A percentile compares a stretch with the other conserved stretches of the same genome.
phyloP scores from a whole-genome alignment of 2,329 filamentous ascomycete species.

The Sordariomycetes sp. region DNA sequence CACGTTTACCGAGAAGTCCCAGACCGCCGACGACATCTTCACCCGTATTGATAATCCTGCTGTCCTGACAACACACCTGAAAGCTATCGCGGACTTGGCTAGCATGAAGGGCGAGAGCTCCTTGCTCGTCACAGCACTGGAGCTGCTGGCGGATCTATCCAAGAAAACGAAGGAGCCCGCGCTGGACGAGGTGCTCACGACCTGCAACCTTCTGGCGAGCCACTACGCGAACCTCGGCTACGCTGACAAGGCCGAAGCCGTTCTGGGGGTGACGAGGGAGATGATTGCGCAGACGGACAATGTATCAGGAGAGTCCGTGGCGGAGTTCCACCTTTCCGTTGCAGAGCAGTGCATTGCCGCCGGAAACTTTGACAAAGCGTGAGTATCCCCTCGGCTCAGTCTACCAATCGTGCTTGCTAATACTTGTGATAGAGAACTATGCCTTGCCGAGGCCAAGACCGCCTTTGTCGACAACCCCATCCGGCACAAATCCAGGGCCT shows the following conservation, averaged over 20 bases:
- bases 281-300: conserved; percentile 27
- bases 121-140: conserved; percentile 33
- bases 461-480: neutral
- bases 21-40: conserved; percentile 28
- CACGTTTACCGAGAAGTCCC: conserved; percentile 24
- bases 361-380: conserved; percentile 54
- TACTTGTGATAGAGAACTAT: neutral
- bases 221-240: conserved; percentile 45
- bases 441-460: neutral
- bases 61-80: conserved; percentile 36
- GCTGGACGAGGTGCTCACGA: conserved; percentile 27
- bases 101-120: conserved; percentile 37
- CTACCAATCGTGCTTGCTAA: neutral
- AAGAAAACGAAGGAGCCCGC: conserved; percentile 12
- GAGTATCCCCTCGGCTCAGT: conserved; percentile 12
- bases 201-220: conserved; percentile 36
- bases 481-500: neutral
- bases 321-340: conserved; percentile 53
- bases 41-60: conserved; percentile 36
- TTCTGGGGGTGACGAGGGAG: conserved; percentile 47
- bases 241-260: conserved; percentile 34
- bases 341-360: conserved; percentile 65
- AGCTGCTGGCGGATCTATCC: conserved; percentile 33
- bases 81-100: conserved; percentile 38
- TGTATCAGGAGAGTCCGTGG: conserved; percentile 26